Base-by-base conservation (phyloP, 768 basidiomycete genomes). In the Ephemerocybe angulata region DNA sequence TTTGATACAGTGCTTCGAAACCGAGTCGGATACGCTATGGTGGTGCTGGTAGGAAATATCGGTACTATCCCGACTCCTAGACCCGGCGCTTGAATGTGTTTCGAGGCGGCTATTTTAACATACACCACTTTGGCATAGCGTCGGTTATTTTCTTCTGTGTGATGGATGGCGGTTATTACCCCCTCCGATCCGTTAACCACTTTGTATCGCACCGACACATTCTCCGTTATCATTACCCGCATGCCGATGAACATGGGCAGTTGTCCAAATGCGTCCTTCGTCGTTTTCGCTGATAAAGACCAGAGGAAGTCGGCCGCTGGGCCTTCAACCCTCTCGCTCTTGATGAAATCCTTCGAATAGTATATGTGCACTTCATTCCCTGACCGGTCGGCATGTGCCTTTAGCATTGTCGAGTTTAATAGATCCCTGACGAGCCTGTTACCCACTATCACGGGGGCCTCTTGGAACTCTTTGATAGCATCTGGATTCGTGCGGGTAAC, bases 201-300 rank as follows among this genome's bases (percentile, higher is more conserved):
- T 35, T 50, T 50, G 13, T 40, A 19, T 12, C 51, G 56, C 24
- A 64, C 54, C 4, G 61, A 61, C 2, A 64, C 11, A 28, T 63
- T 63, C 12, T 63, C 63, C 12, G 59, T 58, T 0, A 63, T 33
- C 63, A 66, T 66, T 0, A 61, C 62, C 5, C 41, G 44, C 61
- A 61, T 62, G 4, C 61, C 61, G 1, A 40, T 28, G 44, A 63
- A 60, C n/a, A 60, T 21, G 1, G 57, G 57, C 13, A 66, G 19
- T 41, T 49, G 37, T 0, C 65, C 61, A 25, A 63, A 51, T 7
- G 43, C 13, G 24, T 61, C 60, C 1, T 24, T 22, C n/a, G 53
- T 48, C 1, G 42, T 22, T 0, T 27, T 29, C 2, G 60, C 59
- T 2, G 55, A 42, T 2, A 62, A n/a, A 35, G 22, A 13, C 60